These are phyloP conservation scores for Trametes coccinea DNA, from an alignment of 768 basidiomycete genomes.

Conservation along the genomic window DNA sequence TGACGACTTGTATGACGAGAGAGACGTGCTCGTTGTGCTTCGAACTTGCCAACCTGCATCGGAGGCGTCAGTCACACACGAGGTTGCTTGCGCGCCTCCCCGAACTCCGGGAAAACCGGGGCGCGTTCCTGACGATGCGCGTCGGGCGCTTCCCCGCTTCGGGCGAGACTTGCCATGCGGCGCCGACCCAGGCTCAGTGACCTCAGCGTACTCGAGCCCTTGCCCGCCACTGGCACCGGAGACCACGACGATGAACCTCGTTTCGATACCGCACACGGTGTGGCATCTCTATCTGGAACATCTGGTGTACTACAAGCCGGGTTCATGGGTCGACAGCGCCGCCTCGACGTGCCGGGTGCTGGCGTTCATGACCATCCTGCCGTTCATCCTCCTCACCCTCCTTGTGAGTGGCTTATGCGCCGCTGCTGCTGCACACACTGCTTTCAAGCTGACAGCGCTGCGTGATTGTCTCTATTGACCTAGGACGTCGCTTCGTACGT, in stretches of 20 bases:
- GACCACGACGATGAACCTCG: conserved; percentile 21
- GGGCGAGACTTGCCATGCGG: not conserved
- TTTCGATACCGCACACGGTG: conserved; percentile 43
- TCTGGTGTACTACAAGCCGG: conserved; percentile 62
- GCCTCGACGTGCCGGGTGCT: conserved; percentile 67
- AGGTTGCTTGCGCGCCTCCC: too few relatives aligned
- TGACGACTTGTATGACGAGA: not conserved
- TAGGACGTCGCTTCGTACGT: conserved; percentile 82
- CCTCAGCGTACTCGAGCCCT: not conserved
- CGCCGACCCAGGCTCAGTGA: not conserved
- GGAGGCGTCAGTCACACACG: too few relatives aligned
- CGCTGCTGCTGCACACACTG: not conserved
- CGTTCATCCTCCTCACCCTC: conserved; percentile 61
- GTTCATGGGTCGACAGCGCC: conserved; percentile 66
- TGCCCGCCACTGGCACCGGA: not conserved
- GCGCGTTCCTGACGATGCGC: not conserved
- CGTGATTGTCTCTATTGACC: not conserved
- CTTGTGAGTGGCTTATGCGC: conserved; percentile 43
- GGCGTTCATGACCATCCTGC: conserved; percentile 49
- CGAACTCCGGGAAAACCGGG: not conserved
- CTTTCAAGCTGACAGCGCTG: not conserved
- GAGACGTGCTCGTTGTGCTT: not conserved
- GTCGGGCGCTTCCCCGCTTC: not conserved
- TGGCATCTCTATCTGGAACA: conserved; percentile 64
- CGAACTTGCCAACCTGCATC: too few relatives aligned